These are phyloP conservation scores for Ogataea zsoltii DNA, from an alignment of 805 yeast species.

Conservation along the genomic window DNA sequence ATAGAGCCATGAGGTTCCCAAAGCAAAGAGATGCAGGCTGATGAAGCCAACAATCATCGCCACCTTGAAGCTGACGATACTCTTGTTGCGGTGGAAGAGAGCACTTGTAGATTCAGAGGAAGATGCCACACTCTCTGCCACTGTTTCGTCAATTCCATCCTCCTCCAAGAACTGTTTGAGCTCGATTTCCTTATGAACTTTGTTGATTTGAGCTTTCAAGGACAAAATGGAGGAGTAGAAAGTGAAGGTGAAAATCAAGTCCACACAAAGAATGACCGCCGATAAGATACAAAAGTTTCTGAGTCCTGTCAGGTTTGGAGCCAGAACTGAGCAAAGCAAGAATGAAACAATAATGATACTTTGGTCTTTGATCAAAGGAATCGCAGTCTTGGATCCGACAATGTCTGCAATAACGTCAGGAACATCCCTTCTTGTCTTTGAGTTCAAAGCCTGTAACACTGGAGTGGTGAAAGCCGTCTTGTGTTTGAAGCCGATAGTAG, in stretches of 20 bases:
- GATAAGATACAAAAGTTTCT: constrained; percentile 78
- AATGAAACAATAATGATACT: constrained; percentile 71
- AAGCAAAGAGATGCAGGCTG: constrained; percentile 64
- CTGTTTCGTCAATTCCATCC: constrained; percentile 78
- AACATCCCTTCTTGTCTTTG: constrained; percentile 29
- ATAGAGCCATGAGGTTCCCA: constrained; percentile 72
- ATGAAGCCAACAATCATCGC: constrained; percentile 58
- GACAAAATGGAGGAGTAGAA: constrained; percentile 83
- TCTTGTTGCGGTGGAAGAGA: constrained; percentile 39
- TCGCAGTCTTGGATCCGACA: constrained; percentile 39
- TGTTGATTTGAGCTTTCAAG: constrained; percentile 82
- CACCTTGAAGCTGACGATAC: constrained; percentile 58
- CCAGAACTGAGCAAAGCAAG: constrained; percentile 62
- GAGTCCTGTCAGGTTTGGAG: constrained; percentile 69
- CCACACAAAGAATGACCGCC: constrained; percentile 68
- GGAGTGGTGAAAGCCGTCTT: constrained; percentile 70
- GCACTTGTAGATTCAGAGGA: constrained; percentile 29
- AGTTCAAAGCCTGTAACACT: constrained; percentile 45
- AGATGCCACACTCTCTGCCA: constrained; percentile 70
- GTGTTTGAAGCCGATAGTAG: constrained; percentile 88
- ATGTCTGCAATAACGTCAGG: constrained; percentile 34
- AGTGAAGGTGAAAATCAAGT: constrained; percentile 71
- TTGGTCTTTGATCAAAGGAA: constrained; percentile 72
- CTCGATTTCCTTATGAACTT: constrained; percentile 78
- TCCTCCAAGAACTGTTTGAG: constrained; percentile 84